Conservation (phyloP, 177 flowering plant genomes). For the Vitis hybrid region DNA sequence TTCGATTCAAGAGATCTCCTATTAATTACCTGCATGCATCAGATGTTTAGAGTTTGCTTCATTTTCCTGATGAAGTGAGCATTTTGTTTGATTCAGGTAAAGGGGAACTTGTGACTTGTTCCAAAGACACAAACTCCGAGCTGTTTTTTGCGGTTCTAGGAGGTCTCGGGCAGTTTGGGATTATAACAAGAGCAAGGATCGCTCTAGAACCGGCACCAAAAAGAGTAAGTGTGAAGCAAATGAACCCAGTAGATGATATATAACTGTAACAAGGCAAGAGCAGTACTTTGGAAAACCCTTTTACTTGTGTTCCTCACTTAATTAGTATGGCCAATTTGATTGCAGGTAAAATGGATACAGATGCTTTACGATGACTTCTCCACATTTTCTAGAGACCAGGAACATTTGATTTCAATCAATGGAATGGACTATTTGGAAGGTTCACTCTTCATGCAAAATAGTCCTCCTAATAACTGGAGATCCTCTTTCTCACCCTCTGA, state of each 20-base stretch:
- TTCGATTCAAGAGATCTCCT: too few relatives aligned
- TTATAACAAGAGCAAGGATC: constrained; percentile 76
- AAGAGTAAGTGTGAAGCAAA: constrained; percentile 34
- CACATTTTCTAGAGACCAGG: constrained; percentile 57
- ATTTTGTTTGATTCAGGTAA: too few relatives aligned
- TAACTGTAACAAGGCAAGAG: too few relatives aligned
- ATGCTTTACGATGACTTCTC: constrained; percentile 59
- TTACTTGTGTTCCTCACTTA: too few relatives aligned
- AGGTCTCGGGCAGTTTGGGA: constrained; percentile 24
- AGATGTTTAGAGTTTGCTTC: too few relatives aligned
- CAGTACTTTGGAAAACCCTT: constrained; percentile 19
- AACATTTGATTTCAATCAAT: constrained; percentile 21
- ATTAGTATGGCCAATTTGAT: too few relatives aligned
- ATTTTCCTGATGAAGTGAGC: too few relatives aligned
- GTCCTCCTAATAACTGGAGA: too few relatives aligned
- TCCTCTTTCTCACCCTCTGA: too few relatives aligned
- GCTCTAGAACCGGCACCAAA: constrained; percentile 54
- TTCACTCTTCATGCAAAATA: too few relatives aligned
- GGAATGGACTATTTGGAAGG: too few relatives aligned
- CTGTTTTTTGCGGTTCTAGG: constrained; percentile 73
- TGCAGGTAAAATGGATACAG: constrained; percentile 42
- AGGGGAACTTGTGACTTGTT: constrained; percentile 67
- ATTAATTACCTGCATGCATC: too few relatives aligned
- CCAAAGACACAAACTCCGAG: constrained; percentile 45
- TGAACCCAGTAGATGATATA: neutral